Evolutionary conservation across 345 rosid genomes (phyloP), one percentile per base, ranked within the genome.

Genomic region (Gossypioides kirkii): DNA sequence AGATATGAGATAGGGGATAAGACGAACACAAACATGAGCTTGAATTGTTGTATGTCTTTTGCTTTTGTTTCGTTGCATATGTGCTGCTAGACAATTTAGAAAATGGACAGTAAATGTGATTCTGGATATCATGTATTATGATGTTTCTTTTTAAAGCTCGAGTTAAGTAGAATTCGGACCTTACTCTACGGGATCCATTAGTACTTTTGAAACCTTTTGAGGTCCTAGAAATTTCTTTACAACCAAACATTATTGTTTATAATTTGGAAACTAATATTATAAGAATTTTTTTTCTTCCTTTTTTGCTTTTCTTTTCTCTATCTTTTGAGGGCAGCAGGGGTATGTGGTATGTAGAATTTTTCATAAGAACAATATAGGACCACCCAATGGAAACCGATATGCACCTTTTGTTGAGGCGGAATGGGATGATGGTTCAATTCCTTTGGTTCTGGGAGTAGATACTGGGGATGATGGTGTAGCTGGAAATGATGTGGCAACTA

Each of bases 371-470:
- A 87, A 89, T 78, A 88, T 91, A 72, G 98, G 98, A 72, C 97
- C 98, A 49, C 98, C 97, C 22, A 90, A 82, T 63, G 97, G 91
- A 73, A 87, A 86, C 66, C 85, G 94, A 42, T 89, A 91, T 80
- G 94, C 97, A 0, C 94, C 93, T 1, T 91, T 89, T 66, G 9
- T 88, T 47, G 97, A 91, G 76, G 94, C 87, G 70, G 97, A 89
- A 81, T 89, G 94, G 97, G 83, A 85, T 74, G 93, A 91, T 83
- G 87, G 73, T 61, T 71, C 56, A 72, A 68, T 76, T 53, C 76
- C 88, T 78, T 69, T 91, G 60, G 61, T 87, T 73, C 97, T 93
- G 8, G 91, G 97, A 68, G 86, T 80, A 45, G 91, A 82, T 69
- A 86, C 80, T 53, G 73, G 72, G 53, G 88, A 86, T 42, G 86